These are phyloP conservation scores for Fusarium annulatum DNA, from an alignment of 2,329 filamentous ascomycete species.

Conservation along the genomic window DNA sequence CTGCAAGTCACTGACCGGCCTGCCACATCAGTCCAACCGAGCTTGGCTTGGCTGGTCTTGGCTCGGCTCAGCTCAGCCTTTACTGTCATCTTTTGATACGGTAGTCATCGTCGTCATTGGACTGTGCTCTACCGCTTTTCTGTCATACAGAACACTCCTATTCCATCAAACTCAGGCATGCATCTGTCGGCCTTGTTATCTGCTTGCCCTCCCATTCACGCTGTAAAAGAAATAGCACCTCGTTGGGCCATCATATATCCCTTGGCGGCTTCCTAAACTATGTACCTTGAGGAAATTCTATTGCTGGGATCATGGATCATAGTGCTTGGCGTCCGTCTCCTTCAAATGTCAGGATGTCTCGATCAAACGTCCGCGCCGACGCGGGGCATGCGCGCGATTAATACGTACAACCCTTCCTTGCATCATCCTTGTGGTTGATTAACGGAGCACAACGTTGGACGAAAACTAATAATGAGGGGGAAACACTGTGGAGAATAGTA, in stretches of 20 bases:
- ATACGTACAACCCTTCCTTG: conserved; percentile 28
- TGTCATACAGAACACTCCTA: conserved; percentile 4
- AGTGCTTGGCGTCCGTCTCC: conserved; percentile 8
- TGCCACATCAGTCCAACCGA: conserved; percentile 31
- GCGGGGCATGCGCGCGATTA: conserved; percentile 32
- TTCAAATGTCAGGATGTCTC: conserved; percentile 13
- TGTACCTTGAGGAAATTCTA: not conserved
- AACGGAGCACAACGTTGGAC: conserved; percentile 20
- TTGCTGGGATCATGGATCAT: conserved; percentile 28
- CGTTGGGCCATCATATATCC: not conserved
- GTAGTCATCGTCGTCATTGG: conserved; percentile 20
- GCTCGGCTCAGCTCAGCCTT: conserved; percentile 19
- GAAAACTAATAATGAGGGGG: conserved; percentile 19
- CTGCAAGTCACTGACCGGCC: conserved; percentile 14
- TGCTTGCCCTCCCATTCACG: conserved; percentile 1
- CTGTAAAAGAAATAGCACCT: not conserved
- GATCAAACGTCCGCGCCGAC: conserved; percentile 30
- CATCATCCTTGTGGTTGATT: conserved; percentile 31
- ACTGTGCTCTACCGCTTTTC: conserved; percentile 18
- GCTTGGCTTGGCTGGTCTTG: conserved; percentile 17
- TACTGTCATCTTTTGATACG: conserved; percentile 30
- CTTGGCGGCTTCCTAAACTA: conserved; percentile 8
- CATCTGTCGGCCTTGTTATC: conserved; percentile 22
- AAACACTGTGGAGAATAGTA: conserved; percentile 10
- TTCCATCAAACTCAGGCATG: conserved; percentile 13